Base-by-base conservation (phyloP, 306 rosid genomes). In the Corylus avellana region DNA sequence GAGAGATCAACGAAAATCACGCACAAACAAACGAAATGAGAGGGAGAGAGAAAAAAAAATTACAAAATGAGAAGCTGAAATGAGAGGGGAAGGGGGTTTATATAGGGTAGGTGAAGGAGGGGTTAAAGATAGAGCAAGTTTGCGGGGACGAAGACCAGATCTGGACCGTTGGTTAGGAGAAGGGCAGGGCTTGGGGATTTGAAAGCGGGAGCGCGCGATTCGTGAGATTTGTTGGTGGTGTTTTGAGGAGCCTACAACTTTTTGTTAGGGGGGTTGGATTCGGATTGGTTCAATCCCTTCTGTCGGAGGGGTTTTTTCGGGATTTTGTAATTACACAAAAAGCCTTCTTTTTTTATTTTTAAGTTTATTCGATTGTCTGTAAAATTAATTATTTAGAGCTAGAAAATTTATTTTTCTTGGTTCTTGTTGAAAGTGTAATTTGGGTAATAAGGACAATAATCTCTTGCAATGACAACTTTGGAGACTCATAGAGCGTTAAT, bases 171-270 rank as follows among this genome's bases (percentile, higher is more conserved):
- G 75, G 87, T 83, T 83, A 32, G 4, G 39, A 7, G 77, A 16
- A 49, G n/a, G 59, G 6, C 2, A 12, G 53, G 53, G 73, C 42
- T 61, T 35, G 50, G 35, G 29, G 67, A 71, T 85, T 88, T 69
- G 70, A 85, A 91, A 77, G 85, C 64, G 44, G 61, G 80, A 83
- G 86, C 94, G 94, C 92, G 91, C 83, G 90, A 84, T 66, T 84
- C 86, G 92, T 84, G 87, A 83, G 89, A 81, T 37, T 69, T 25
- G 1, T 11, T 32, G 55, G 29, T 32, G 70, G 7, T 13, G 1
- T 11, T 27, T 71, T 58, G 44, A 46, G 64, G n/a, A 20, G 7
- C 2, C 7, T 18, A 4, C 37, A 63, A 22, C 18, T 35, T 46
- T 54, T 32, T 7, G 5, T 8, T 53, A 18, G 7, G 35, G 42